phyloP scores from a whole-genome alignment of 441 rosid genomes.

The Gossypium davidsonii region DNA sequence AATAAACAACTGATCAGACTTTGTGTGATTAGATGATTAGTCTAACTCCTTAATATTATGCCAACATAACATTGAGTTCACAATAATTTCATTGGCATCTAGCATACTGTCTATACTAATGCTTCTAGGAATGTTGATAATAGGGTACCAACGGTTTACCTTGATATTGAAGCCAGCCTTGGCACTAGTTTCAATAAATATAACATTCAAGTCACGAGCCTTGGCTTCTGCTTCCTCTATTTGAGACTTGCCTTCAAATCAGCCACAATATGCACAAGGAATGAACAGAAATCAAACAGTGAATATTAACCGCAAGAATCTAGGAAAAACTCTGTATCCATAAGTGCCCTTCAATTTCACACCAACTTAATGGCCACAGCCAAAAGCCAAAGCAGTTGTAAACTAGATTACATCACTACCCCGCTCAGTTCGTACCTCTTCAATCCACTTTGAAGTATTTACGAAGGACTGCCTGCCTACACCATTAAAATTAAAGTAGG shows the following conservation, averaged over 20 bases:
- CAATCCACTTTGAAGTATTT: slow-evolving; percentile 80
- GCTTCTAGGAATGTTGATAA: not conserved
- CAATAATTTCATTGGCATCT: not conserved
- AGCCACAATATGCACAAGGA: slow-evolving; percentile 4
- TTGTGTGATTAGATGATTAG: not conserved
- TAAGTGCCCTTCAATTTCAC: not conserved
- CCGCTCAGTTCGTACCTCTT: slow-evolving; percentile 80
- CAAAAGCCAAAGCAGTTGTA: not conserved
- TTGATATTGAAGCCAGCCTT: slow-evolving; percentile 93
- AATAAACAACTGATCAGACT: not conserved
- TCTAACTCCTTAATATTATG: not conserved
- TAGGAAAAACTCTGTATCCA: not conserved
- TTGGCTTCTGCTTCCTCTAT: slow-evolving; percentile 93
- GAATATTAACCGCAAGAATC: not conserved
- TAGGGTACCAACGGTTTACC: slow-evolving; percentile 28
- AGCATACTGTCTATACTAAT: not conserved
- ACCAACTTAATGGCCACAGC: not conserved
- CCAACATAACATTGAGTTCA: not conserved
- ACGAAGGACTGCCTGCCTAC: slow-evolving; percentile 76
- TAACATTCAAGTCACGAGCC: slow-evolving; percentile 75
- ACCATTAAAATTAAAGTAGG: slow-evolving; percentile 15
- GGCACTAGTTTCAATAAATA: slow-evolving; percentile 94
- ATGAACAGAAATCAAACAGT: not conserved
- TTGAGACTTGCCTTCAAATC: slow-evolving; percentile 71
- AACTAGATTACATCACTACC: slow-evolving; percentile 74